Conservation (phyloP, 2,329 filamentous ascomycete genomes). For the Colletotrichum sojae region DNA sequence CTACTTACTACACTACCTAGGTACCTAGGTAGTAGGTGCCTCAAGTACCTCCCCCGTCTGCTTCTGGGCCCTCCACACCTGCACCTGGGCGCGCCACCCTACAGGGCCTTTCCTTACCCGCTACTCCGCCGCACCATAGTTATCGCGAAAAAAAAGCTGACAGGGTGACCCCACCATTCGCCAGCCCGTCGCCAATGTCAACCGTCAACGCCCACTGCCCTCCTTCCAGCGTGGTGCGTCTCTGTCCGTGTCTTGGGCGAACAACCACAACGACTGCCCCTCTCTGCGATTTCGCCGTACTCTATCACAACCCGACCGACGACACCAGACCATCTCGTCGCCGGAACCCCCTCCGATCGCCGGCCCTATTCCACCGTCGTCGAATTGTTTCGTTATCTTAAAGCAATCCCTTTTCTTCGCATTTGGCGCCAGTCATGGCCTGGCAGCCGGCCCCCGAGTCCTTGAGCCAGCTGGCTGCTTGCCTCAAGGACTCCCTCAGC, state of each 20-base stretch:
- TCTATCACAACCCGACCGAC: slow-evolving; percentile 10
- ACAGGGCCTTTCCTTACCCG: slow-evolving; percentile 25
- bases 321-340: slow-evolving; percentile 15
- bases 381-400: slow-evolving; percentile 13
- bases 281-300: slow-evolving; percentile 26
- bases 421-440: slow-evolving; percentile 73
- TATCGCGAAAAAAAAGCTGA: slow-evolving; percentile 43
- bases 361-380: slow-evolving; percentile 29
- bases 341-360: slow-evolving; percentile 29
- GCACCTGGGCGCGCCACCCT: not conserved
- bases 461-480: slow-evolving; percentile 89
- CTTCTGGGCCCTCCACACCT: slow-evolving; percentile 2
- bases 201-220: slow-evolving; percentile 32
- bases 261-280: slow-evolving; percentile 39
- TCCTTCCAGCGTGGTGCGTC: slow-evolving; percentile 4
- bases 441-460: slow-evolving; percentile 94
- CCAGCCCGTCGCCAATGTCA: slow-evolving; percentile 33
- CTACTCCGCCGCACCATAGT: slow-evolving; percentile 41
- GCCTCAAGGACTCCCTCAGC: slow-evolving; percentile 92
- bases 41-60: not conserved
- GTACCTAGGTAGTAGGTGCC: too few relatives aligned
- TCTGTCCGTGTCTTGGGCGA: slow-evolving; percentile 19
- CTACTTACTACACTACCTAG: too few relatives aligned
- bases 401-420: slow-evolving; percentile 22
- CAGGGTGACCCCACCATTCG: slow-evolving; percentile 41